A percentile compares a stretch with the other conserved stretches of the same genome.
Conservation (phyloP, 106 monocot species). For the Xerophyta viscosa region DNA sequence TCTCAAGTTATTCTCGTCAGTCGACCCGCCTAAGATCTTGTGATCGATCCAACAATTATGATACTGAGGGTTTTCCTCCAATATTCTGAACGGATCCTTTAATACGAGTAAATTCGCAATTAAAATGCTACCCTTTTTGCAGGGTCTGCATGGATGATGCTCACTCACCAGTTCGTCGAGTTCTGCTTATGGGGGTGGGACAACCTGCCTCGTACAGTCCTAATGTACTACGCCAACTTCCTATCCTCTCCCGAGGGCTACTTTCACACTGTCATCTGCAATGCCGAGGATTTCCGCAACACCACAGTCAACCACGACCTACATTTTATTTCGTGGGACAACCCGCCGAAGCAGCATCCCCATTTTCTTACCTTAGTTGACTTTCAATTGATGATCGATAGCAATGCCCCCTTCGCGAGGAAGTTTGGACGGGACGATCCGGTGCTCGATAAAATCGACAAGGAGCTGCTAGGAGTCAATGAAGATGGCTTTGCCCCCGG, state of each 20-base stretch:
- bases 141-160: constrained; percentile 79
- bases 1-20: too few relatives aligned
- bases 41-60: too few relatives aligned
- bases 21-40: too few relatives aligned
- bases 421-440: constrained; percentile 41
- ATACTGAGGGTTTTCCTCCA: too few relatives aligned
- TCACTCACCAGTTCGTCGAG: constrained; percentile 48
- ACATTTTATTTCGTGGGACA: constrained; percentile 69
- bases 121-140: too few relatives aligned
- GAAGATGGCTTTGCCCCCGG: constrained; percentile 42
- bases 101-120: too few relatives aligned
- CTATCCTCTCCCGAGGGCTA: constrained; percentile 68
- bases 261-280: constrained; percentile 63
- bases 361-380: constrained; percentile 45
- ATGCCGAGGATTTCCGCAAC: constrained; percentile 52
- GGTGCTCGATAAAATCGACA: constrained; percentile 72
- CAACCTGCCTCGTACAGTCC: constrained; percentile 49
- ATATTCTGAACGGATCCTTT: too few relatives aligned
- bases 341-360: constrained; percentile 65
- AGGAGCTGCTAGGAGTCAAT: constrained; percentile 42
- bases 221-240: constrained; percentile 71
- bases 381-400: constrained; percentile 29
- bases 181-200: constrained; percentile 76
- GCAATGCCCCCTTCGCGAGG: constrained; percentile 43
- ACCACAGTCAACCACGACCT: constrained; percentile 72